Conservation (phyloP, 208 protist genomes). For the Polymyxa betae region DNA sequence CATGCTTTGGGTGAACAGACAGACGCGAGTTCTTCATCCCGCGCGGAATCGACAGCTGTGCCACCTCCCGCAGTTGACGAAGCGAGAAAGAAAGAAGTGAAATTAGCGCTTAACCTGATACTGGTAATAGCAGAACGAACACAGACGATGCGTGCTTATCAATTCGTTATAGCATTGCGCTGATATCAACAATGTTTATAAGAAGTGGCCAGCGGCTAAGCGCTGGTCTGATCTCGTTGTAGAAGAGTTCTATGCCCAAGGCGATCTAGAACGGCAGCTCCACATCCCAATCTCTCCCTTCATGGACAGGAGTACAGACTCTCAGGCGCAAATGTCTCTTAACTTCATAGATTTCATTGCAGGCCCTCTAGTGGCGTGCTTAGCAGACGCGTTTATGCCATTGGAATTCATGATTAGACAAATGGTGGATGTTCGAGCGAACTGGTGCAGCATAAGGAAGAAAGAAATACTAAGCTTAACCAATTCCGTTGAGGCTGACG, state of each 20-base stretch:
- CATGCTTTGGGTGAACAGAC: neutral
- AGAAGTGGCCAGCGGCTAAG: slow-evolving; percentile 48
- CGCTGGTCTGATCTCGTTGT: slow-evolving; percentile 63
- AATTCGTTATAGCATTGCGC: slow-evolving; percentile 32
- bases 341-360: slow-evolving; percentile 63
- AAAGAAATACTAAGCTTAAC: neutral
- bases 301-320: slow-evolving; percentile 25
- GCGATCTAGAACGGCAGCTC: slow-evolving; percentile 50
- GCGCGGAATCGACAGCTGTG: neutral
- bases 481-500: neutral
- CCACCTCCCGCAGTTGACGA: neutral
- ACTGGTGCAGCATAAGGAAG: neutral
- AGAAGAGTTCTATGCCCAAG: slow-evolving; percentile 72
- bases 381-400: slow-evolving; percentile 18
- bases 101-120: slow-evolving; percentile 25
- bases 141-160: neutral
- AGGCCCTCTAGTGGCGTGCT: slow-evolving; percentile 15
- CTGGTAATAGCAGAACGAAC: neutral
- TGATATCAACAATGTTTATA: slow-evolving; percentile 69
- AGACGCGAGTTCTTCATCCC: too few relatives aligned
- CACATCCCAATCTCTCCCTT: slow-evolving; percentile 59
- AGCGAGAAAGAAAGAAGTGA: slow-evolving; percentile 42
- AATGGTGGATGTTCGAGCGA: neutral
- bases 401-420: slow-evolving; percentile 21
- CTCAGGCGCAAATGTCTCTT: slow-evolving; percentile 35